Conservation (phyloP, 306 rosid genomes). For the Begonia masoniana region DNA sequence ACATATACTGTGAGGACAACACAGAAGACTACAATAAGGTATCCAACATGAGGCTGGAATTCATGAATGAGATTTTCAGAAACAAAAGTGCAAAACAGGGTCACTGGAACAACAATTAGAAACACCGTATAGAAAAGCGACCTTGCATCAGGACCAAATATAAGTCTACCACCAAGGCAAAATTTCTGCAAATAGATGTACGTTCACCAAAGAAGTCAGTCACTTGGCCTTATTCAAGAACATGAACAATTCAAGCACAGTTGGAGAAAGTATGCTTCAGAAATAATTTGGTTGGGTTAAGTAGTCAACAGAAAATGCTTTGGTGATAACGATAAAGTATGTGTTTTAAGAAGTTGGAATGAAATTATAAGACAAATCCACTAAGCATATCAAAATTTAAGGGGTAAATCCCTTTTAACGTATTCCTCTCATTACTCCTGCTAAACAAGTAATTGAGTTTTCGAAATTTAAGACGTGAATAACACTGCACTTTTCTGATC, state of each 20-base stretch:
- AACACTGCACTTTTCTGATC: too few species aligned
- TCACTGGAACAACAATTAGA: constrained; percentile 24
- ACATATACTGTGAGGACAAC: constrained; percentile 18
- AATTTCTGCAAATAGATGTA: constrained; percentile 18
- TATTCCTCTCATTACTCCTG: too few species aligned
- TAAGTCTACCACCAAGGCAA: constrained; percentile 18
- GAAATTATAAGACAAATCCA: too few species aligned
- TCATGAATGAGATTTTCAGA: constrained; percentile 10
- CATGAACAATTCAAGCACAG: background rate
- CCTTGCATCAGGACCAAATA: constrained; percentile 31
- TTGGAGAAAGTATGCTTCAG: background rate
- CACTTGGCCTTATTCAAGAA: background rate
- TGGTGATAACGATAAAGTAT: too few species aligned
- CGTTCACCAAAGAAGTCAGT: background rate
- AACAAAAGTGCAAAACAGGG: constrained; percentile 21
- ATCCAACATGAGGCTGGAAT: constrained; percentile 12
- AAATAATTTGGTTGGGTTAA: background rate
- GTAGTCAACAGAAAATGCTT: too few species aligned
- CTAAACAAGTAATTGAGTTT: too few species aligned
- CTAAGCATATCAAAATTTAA: too few species aligned
- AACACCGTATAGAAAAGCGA: constrained; percentile 23
- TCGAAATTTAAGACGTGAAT: too few species aligned
- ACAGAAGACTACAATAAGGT: constrained; percentile 11
- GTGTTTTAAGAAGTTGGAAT: too few species aligned
- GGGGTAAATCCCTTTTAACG: too few species aligned